Base-by-base conservation (phyloP, 768 basidiomycete genomes). In the Tylopilus intermedius region DNA sequence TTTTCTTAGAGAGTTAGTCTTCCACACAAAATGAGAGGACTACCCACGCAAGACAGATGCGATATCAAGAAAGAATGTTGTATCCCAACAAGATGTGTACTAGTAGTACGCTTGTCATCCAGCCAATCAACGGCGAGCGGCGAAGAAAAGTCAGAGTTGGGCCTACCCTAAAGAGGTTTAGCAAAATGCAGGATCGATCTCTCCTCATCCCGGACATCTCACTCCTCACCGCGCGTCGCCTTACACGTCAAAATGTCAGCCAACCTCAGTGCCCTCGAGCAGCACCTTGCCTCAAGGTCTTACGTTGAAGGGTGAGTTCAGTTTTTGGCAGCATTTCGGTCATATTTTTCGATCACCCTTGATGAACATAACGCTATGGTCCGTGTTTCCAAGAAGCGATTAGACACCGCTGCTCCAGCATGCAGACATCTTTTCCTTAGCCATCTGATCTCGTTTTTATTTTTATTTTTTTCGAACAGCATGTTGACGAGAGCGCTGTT, bases 321-420 rank as follows among this genome's bases (percentile, higher is more conserved):
- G 33, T 49, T 54, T 45, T n/a, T 54, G 45, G 46, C 43, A 46
- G 37, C 48, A 32, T 44, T 45, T 39, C 26, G 47, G 41, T 30
- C 30, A 33, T 45, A 37, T 59, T 56, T 37, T 44, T 41, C 53
- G 52, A 60, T 56, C 56, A 47, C 57, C 54, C 64, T 61, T 79
- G 85, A 90, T 88, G 88, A 89, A 71, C 71, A 67, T 59, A 61
- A 74, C 68, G 87, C 87, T 88, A 88, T 90, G 90, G 90, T 92
- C 89, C 90, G 90, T 90, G 89, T 91, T 91, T 88, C 90, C 81
- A 84, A 91, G 87, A 83, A 81, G 86, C 83, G 88, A 83, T 76
- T 86, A 93, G 90, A 91, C 86, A 88, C 80, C 88, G 85, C 86
- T 82, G 80, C 72, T 73, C 72, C 76, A 79, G 69, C 69, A 74